A percentile compares a stretch with the other conserved stretches of the same genome.
phyloP scores from a whole-genome alignment of 1,139 yeast species.

The Taphrina confusa region DNA sequence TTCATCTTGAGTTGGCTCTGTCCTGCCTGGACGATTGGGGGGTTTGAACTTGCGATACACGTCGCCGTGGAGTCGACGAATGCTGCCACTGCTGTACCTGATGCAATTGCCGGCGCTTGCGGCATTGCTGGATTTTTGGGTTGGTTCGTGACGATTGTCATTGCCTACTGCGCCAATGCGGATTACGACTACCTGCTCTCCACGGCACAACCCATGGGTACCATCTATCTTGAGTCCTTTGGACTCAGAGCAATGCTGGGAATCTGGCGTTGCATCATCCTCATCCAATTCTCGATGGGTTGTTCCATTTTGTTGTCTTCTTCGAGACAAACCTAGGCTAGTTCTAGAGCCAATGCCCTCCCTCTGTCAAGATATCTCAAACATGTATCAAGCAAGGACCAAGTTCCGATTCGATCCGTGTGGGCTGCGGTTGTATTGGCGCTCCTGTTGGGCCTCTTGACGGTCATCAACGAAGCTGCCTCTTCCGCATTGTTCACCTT shows the following conservation, averaged over 20 bases:
- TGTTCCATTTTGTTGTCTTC: constrained; percentile 67
- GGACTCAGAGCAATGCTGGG: constrained; percentile 61
- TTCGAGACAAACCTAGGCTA: constrained; percentile 81
- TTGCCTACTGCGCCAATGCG: constrained; percentile 41
- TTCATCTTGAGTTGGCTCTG: constrained; percentile 63
- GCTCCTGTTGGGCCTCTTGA: constrained; percentile 58
- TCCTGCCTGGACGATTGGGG: constrained; percentile 52
- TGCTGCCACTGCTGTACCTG: constrained; percentile 67
- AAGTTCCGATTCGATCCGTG: constrained; percentile 68
- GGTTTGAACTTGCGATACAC: constrained; percentile 71
- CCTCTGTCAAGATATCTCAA: constrained; percentile 55
- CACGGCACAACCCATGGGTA: constrained; percentile 10
- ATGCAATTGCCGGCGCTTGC: constrained; percentile 62
- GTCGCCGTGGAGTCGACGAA: constrained; percentile 67
- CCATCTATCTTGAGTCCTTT: constrained; percentile 40
- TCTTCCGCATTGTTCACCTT: constrained; percentile 61
- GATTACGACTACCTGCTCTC: constrained; percentile 1
- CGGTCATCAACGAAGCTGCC: constrained; percentile 61
- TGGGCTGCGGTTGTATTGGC: constrained; percentile 55
- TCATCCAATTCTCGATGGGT: constrained; percentile 48
- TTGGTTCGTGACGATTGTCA: constrained; percentile 47
- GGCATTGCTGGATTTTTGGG: constrained; percentile 55
- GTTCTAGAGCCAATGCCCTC: constrained; percentile 84
- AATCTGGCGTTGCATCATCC: constrained; percentile 60
- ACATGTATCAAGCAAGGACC: constrained; percentile 47